These are phyloP conservation scores for Ceratocystis ficicola DNA, from an alignment of 2,329 filamentous ascomycete genomes.

Conservation along the genomic window DNA sequence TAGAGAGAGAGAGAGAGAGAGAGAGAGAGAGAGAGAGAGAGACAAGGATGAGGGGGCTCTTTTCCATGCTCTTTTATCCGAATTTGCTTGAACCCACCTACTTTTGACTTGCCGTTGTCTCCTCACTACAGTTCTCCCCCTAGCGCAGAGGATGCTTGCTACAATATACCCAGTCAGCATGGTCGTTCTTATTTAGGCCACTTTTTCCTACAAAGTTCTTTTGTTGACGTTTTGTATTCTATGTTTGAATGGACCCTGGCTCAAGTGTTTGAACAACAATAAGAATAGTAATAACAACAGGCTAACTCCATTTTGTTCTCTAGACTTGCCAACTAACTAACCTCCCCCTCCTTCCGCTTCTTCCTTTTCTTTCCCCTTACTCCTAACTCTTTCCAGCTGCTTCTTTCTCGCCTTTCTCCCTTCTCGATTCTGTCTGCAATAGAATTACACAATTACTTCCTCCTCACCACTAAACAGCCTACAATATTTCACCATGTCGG, in stretches of 20 bases:
- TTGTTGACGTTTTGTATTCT: not conserved
- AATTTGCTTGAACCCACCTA: not conserved
- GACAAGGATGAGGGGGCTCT: not conserved
- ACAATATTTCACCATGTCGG: not conserved
- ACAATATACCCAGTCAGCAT: not conserved
- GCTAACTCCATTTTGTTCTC: not conserved
- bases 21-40: too few relatives aligned
- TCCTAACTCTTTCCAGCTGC: not conserved
- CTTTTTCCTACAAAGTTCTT: constrained; percentile 1
- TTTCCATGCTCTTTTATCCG: not conserved
- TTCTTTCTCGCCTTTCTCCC: not conserved
- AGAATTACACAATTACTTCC: too few relatives aligned
- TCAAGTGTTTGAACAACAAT: constrained; percentile 3
- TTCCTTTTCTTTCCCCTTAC: not conserved
- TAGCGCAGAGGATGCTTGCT: not conserved
- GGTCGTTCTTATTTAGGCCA: constrained; percentile 1
- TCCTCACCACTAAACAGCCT: too few relatives aligned
- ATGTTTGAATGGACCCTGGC: not conserved
- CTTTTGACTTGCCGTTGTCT: not conserved
- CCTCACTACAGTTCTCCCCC: not conserved
- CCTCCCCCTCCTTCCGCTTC: not conserved
- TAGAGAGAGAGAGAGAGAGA: not conserved
- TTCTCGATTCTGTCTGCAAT: not conserved
- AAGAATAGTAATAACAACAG: constrained; percentile 7
- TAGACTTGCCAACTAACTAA: not conserved